Conservation (phyloP, 139 green algal genomes). For the Chlamydomonas sphaeroides region DNA sequence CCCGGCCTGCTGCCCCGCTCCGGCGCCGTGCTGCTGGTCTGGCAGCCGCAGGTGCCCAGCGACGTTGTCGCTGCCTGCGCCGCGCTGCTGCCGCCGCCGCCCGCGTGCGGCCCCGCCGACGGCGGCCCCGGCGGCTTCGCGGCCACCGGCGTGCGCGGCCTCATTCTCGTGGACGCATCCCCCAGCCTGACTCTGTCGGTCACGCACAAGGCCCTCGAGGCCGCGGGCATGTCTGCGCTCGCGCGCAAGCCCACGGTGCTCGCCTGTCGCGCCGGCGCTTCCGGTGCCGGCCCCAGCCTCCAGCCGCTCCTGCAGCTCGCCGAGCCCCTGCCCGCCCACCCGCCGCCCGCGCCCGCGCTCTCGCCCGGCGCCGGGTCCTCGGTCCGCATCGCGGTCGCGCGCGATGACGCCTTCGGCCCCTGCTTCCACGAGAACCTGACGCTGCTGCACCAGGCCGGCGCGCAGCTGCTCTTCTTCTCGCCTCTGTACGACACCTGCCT, state of each 20-base stretch:
- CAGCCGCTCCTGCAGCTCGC: constrained; percentile 28
- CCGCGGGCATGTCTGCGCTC: not conserved
- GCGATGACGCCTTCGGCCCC: constrained; percentile 33
- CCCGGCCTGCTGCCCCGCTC: not conserved
- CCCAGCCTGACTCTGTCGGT: constrained; percentile 15
- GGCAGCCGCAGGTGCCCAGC: constrained; percentile 31
- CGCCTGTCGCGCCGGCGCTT: not conserved
- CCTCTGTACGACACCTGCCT: constrained; percentile 84
- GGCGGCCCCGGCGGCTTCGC: no score
- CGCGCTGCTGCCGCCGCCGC: no score
- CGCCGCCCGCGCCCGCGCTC: not conserved
- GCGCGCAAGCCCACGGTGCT: not conserved
- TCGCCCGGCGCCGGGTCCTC: not conserved
- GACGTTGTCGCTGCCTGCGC: not conserved
- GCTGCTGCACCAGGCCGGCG: constrained; percentile 70
- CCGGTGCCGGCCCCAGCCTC: not conserved
- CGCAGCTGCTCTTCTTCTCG: constrained; percentile 92
- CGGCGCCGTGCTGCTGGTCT: constrained; percentile 23
- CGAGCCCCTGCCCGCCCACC: not conserved
- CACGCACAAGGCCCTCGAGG: constrained; percentile 21
- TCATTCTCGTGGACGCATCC: constrained; percentile 22
- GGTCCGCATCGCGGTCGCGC: constrained; percentile 35
- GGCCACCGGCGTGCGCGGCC: not conserved
- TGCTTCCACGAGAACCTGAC: constrained; percentile 61
- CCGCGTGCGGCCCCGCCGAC: not conserved